A percentile compares a stretch with the other conserved stretches of the same genome.
These are phyloP conservation scores for Hortiboletus flavorubellus DNA, from an alignment of 768 basidiomycete species.

Conservation along the genomic window DNA sequence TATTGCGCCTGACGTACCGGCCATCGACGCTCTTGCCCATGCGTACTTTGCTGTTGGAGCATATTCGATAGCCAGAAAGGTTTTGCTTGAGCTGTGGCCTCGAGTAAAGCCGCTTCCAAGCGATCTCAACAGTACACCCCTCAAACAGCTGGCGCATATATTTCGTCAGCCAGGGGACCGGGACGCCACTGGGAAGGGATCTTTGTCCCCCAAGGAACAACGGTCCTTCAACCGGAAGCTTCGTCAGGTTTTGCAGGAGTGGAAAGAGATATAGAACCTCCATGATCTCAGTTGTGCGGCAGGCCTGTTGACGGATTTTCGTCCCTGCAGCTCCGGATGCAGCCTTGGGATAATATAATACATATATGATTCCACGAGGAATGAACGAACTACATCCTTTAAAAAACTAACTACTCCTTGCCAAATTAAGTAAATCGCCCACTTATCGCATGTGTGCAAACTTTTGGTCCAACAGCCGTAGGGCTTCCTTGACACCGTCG, in stretches of 20 bases:
- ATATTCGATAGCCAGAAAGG: constrained; percentile 45
- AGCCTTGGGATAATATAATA: constrained; percentile 7
- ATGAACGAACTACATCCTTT: background rate
- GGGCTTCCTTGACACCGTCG: constrained; percentile 71
- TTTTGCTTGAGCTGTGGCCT: constrained; percentile 63
- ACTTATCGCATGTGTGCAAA: constrained; percentile 40
- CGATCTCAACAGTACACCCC: constrained; percentile 39
- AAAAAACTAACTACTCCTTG: background rate
- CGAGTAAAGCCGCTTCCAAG: constrained; percentile 60
- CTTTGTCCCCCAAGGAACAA: constrained; percentile 32
- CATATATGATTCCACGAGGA: background rate
- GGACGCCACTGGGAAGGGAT: constrained; percentile 13
- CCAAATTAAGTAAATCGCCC: background rate
- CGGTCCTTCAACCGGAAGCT: constrained; percentile 40
- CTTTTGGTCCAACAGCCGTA: constrained; percentile 69
- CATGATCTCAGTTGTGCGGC: background rate
- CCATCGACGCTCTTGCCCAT: constrained; percentile 67
- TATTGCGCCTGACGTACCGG: constrained; percentile 64
- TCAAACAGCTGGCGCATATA: constrained; percentile 43
- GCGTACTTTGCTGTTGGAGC: constrained; percentile 61
- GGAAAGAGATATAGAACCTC: constrained; percentile 15
- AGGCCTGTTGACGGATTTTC: background rate
- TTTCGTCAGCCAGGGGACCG: constrained; percentile 38
- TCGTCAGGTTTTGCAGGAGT: constrained; percentile 24
- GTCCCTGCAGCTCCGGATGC: background rate